A percentile compares a stretch with the other conserved stretches of the same genome.
Conservation (phyloP, 208 protist species). For the Phytomonas serpens region DNA sequence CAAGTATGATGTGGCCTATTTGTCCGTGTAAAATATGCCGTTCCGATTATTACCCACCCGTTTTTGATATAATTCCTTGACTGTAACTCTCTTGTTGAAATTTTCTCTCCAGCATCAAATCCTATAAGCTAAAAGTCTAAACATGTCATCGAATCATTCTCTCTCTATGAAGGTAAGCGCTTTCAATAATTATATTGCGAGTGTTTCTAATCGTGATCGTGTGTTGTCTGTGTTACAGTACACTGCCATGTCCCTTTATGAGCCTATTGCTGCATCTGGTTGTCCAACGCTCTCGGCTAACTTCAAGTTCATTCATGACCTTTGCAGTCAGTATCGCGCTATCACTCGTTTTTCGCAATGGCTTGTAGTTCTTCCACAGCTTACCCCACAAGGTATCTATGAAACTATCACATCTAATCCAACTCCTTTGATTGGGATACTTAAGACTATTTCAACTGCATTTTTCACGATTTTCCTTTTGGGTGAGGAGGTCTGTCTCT, state of each 20-base stretch:
- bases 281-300: constrained; percentile 28
- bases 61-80: not conserved
- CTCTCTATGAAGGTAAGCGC: constrained; percentile 20
- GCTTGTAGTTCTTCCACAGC: constrained; percentile 42
- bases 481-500: constrained; percentile 66
- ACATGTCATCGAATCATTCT: not conserved
- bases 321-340: constrained; percentile 57
- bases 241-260: constrained; percentile 34
- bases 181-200: constrained; percentile 51
- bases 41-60: not conserved
- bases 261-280: constrained; percentile 30
- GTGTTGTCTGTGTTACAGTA: constrained; percentile 67
- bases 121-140: not conserved
- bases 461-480: constrained; percentile 71
- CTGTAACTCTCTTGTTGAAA: no score
- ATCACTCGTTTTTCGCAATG: constrained; percentile 70
- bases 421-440: constrained; percentile 30
- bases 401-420: constrained; percentile 26
- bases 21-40: not conserved
- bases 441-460: constrained; percentile 47
- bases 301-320: constrained; percentile 35
- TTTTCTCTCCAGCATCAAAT: not conserved
- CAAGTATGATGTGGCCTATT: constrained; percentile 4
- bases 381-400: constrained; percentile 43
- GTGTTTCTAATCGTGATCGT: constrained; percentile 51